Conservation (phyloP, 176 grass and related monocot species). For the Carex parvula region DNA sequence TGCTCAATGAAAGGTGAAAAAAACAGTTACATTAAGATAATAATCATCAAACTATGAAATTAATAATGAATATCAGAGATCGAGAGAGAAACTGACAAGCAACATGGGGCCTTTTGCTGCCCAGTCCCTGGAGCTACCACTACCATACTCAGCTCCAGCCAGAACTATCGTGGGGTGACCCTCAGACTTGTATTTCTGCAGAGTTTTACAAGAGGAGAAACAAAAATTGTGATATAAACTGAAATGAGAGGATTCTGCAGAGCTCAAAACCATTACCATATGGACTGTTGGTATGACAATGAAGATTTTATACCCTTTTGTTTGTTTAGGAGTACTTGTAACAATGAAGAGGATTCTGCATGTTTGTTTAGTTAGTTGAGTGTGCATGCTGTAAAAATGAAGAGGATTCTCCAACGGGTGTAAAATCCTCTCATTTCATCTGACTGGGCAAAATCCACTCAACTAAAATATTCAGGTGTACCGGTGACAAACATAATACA, state of each 20-base stretch:
- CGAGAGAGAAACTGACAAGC: conserved; percentile 44
- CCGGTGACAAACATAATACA: not conserved
- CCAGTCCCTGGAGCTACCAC: conserved; percentile 98
- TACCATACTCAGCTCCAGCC: conserved; percentile 93
- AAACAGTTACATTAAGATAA: not conserved
- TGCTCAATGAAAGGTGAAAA: conserved; percentile 31
- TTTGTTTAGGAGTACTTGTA: too few species aligned
- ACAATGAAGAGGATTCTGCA: too few species aligned
- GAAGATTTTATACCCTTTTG: too few species aligned
- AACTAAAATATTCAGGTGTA: not conserved
- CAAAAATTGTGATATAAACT: not conserved
- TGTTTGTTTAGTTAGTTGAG: too few species aligned
- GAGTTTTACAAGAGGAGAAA: not conserved
- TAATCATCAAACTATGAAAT: not conserved
- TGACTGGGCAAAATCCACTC: too few species aligned
- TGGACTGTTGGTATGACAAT: not conserved
- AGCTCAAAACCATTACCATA: not conserved
- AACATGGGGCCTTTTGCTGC: conserved; percentile 97
- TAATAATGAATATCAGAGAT: not conserved
- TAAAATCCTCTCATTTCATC: too few species aligned
- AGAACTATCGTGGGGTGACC: conserved; percentile 79
- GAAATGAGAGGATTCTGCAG: not conserved
- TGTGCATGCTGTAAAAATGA: too few species aligned
- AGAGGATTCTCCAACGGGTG: too few species aligned
- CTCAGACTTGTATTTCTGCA: conserved; percentile 81